phyloP scores from a whole-genome alignment of 1,284 basidiomycete species.

The Apiotrichum sp. region DNA sequence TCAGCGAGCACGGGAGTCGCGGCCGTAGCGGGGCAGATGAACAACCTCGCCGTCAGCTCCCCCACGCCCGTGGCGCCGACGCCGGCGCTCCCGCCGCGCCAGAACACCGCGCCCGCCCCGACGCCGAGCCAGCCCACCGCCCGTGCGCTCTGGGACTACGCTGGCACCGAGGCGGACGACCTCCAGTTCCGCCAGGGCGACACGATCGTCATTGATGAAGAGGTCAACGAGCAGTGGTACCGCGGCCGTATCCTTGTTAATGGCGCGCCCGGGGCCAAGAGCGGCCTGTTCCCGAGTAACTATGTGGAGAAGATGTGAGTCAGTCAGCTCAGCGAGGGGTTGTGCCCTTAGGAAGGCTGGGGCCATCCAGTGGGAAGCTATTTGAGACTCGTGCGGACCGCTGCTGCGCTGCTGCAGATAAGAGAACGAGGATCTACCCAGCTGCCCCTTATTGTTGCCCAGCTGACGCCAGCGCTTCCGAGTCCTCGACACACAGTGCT shows the following conservation, averaged over 20 bases:
- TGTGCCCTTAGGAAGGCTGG: no score
- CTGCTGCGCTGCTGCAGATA: background rate
- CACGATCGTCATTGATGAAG: conserved; percentile 39
- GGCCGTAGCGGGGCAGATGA: conserved; percentile 3
- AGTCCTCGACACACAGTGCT: background rate
- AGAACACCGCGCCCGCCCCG: background rate
- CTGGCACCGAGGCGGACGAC: conserved; percentile 36
- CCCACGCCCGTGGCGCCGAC: background rate
- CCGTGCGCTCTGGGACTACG: conserved; percentile 42
- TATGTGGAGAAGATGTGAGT: conserved; percentile 43
- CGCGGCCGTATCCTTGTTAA: conserved; percentile 37
- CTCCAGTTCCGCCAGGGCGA: conserved; percentile 38
- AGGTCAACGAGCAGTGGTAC: conserved; percentile 44
- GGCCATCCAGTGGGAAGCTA: no score
- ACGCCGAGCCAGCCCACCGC: conserved; percentile 15
- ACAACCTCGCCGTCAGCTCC: background rate
- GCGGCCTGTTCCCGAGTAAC: conserved; percentile 40
- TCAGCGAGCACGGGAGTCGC: background rate
- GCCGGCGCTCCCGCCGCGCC: background rate
- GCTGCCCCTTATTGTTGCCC: background rate
- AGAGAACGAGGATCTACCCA: background rate
- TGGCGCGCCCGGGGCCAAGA: conserved; percentile 21
- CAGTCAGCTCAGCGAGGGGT: no score
- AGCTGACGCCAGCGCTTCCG: background rate
- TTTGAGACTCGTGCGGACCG: background rate